Evolutionary conservation across 2,329 filamentous ascomycete genomes (phyloP).

Genomic region (Colletotrichum sidae): DNA sequence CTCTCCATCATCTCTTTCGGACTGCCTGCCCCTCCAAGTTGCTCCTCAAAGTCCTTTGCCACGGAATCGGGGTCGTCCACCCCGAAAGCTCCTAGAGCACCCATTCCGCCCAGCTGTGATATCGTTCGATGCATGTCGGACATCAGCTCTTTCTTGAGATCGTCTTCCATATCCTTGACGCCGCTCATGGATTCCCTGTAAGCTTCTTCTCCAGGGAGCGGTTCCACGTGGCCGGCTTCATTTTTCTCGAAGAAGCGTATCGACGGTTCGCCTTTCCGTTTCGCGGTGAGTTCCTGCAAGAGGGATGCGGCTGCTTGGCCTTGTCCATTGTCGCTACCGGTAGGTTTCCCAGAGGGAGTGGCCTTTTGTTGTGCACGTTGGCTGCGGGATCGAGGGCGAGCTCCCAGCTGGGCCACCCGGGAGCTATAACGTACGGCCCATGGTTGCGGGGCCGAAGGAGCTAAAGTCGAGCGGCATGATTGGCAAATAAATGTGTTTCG

Average conservation of each 20-base stretch:
- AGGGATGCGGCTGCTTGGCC: conserved; percentile 38
- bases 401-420: conserved; percentile 39
- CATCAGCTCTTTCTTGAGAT: conserved; percentile 41
- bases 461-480: conserved; percentile 49
- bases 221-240: conserved; percentile 49
- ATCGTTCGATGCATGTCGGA: conserved; percentile 45
- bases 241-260: conserved; percentile 64
- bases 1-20: conserved; percentile 49
- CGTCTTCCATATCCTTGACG: conserved; percentile 43
- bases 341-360: not conserved
- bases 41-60: conserved; percentile 40
- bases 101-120: conserved; percentile 41
- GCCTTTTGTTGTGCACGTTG: conserved; percentile 6
- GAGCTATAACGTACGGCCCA: conserved; percentile 49
- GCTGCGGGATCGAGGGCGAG: conserved; percentile 8
- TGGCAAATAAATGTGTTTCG: conserved; percentile 52
- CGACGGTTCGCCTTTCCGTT: conserved; percentile 37
- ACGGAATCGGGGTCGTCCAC: conserved; percentile 61
- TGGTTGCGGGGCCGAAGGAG: conserved; percentile 40
- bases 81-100: conserved; percentile 47
- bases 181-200: conserved; percentile 53
- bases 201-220: conserved; percentile 53
- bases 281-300: conserved; percentile 36
- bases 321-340: not conserved
- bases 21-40: conserved; percentile 41